A percentile compares a stretch with the other conserved stretches of the same genome.
Conservation (phyloP, 805 yeast species). For the Lipomyces starkeyi region DNA sequence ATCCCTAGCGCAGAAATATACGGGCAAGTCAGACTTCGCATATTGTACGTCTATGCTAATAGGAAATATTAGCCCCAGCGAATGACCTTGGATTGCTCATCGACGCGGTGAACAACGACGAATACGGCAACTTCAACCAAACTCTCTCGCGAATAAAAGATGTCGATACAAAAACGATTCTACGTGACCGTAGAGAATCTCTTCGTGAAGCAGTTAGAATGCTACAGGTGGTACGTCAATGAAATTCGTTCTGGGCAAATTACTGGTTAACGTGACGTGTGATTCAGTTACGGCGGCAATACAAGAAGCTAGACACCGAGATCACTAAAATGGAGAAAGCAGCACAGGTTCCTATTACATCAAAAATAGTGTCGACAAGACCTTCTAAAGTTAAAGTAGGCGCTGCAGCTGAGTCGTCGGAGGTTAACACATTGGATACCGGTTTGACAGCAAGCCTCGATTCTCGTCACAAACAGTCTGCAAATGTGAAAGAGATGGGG, state of each 20-base stretch:
- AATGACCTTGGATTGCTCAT: constrained; percentile 16
- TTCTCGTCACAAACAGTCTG: background rate
- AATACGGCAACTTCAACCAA: background rate
- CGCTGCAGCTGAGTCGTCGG: background rate
- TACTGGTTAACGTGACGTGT: background rate
- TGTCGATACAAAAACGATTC: background rate
- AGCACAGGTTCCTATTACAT: constrained; percentile 1
- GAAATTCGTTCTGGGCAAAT: background rate
- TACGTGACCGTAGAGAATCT: constrained; percentile 19
- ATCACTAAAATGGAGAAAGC: constrained; percentile 21
- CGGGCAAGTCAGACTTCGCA: constrained; percentile 9
- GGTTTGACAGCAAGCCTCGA: background rate
- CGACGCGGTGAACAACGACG: background rate
- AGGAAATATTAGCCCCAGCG: background rate
- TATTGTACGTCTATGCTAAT: background rate
- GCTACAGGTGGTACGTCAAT: constrained; percentile 8
- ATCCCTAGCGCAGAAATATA: constrained; percentile 10
- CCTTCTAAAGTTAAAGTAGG: background rate
- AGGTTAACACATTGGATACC: background rate
- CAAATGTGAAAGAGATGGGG: background rate
- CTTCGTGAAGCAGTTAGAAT: constrained; percentile 15
- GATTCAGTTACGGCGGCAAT: constrained; percentile 6
- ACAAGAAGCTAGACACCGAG: constrained; percentile 15
- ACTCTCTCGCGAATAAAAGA: background rate
- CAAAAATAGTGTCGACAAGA: background rate